Evolutionary conservation across 2,329 filamentous ascomycete genomes (phyloP).

Genomic region (Sphaceloma murrayae): DNA sequence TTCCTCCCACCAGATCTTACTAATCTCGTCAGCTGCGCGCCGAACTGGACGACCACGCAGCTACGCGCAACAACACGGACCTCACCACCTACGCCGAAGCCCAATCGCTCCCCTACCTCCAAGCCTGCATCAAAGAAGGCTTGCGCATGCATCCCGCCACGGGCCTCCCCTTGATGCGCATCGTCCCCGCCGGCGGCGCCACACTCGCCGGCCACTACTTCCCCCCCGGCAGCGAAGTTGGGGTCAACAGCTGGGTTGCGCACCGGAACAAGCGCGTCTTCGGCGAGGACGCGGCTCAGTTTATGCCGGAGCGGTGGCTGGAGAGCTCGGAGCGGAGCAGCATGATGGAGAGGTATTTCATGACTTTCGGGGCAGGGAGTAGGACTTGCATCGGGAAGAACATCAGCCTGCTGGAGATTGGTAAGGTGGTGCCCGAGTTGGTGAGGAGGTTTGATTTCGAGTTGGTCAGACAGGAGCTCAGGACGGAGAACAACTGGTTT

Average conservation of each 20-base stretch:
- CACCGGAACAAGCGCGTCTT: conserved; percentile 35
- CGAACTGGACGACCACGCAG: conserved; percentile 1
- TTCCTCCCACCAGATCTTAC: neutral
- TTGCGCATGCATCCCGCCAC: conserved; percentile 26
- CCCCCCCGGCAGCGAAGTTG: conserved; percentile 34
- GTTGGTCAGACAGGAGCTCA: neutral
- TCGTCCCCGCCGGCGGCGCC: conserved; percentile 27
- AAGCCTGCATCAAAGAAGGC: conserved; percentile 27
- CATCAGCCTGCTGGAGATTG: conserved; percentile 25
- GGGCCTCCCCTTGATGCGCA: conserved; percentile 29
- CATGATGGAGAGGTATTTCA: conserved; percentile 20
- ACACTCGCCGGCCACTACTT: conserved; percentile 28
- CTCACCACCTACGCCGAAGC: conserved; percentile 22
- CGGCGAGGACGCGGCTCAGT: conserved; percentile 31
- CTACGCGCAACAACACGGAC: conserved; percentile 11
- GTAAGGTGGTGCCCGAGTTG: conserved; percentile 26
- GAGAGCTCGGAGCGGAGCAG: conserved; percentile 23
- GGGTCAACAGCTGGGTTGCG: conserved; percentile 37
- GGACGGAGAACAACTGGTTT: conserved; percentile 16
- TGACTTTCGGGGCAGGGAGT: conserved; percentile 30
- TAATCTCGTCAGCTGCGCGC: conserved; percentile 30
- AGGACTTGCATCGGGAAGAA: conserved; percentile 30
- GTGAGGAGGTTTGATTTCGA: conserved; percentile 21
- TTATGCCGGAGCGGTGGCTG: conserved; percentile 40
- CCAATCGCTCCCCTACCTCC: conserved; percentile 26